Percentiles rank a stretch among this genome's conserved stretches.
phyloP scores from a whole-genome alignment of 352 stramenopile genomes.

The Pythium aristosporum region DNA sequence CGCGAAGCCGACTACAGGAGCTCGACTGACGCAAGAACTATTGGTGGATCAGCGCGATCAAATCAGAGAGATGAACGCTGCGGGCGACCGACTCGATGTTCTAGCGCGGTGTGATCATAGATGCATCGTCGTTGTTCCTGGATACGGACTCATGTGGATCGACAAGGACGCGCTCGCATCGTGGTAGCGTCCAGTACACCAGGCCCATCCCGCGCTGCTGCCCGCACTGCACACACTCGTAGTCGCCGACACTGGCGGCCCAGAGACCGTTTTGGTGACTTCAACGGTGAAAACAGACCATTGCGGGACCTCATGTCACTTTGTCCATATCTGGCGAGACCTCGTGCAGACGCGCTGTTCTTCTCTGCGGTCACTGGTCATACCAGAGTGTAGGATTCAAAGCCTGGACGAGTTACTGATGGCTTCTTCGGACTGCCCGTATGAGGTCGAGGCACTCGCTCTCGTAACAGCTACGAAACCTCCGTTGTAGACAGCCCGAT shows the following conservation, averaged over 20 bases:
- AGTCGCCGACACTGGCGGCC: too few species aligned
- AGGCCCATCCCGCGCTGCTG: background rate
- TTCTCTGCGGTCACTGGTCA: too few species aligned
- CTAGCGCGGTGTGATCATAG: background rate
- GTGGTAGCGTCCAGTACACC: background rate
- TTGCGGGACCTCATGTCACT: too few species aligned
- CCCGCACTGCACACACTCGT: background rate
- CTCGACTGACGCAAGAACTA: background rate
- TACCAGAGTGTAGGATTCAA: too few species aligned
- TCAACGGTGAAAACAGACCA: too few species aligned
- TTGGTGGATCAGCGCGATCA: background rate
- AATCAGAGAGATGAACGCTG: too few species aligned
- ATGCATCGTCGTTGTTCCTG: background rate
- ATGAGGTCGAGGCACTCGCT: background rate
- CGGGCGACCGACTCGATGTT: background rate
- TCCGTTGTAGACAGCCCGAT: too few species aligned
- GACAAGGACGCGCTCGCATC: background rate
- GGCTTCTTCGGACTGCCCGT: too few species aligned
- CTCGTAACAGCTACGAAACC: conserved; percentile 1
- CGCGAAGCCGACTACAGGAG: background rate
- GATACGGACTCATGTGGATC: background rate
- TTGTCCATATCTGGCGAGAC: too few species aligned
- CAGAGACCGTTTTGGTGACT: background rate
- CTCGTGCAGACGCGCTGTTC: too few species aligned
- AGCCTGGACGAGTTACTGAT: too few species aligned